A percentile compares a stretch with the other conserved stretches of the same genome.
Evolutionary conservation across 352 stramenopile species (phyloP).

Genomic region (Globisporangium cystogenes): DNA sequence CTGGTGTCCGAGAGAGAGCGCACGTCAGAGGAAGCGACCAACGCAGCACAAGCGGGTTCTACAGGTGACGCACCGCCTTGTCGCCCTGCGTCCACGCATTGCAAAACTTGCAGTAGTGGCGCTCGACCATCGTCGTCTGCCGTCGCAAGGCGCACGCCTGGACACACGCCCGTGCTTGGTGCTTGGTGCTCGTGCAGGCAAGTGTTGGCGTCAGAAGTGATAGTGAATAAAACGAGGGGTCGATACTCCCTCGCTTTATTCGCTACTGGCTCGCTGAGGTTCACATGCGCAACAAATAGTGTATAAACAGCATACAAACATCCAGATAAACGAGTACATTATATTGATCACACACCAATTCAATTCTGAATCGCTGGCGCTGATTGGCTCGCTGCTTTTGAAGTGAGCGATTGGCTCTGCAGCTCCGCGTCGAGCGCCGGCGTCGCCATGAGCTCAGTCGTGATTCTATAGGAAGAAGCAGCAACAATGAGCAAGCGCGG

Average conservation of each 20-base stretch:
- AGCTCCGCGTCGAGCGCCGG: slow-evolving; percentile 1
- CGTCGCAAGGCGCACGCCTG: background rate
- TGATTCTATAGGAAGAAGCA: slow-evolving; percentile 81
- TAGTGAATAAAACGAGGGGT: background rate
- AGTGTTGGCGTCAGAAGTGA: no score
- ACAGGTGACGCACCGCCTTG: slow-evolving; percentile 47
- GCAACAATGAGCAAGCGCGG: slow-evolving; percentile 79
- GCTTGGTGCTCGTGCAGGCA: no score
- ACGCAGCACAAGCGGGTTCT: no score
- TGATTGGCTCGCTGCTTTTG: slow-evolving; percentile 1
- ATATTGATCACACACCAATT: background rate
- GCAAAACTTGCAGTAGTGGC: slow-evolving; percentile 86
- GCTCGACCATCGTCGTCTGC: slow-evolving; percentile 42
- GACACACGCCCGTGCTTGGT: no score
- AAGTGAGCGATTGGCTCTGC: slow-evolving; percentile 19
- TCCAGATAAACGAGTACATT: no score
- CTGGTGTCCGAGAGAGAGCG: slow-evolving; percentile 17
- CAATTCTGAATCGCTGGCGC: background rate
- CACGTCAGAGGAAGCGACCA: no score
- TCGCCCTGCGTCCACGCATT: slow-evolving; percentile 86
- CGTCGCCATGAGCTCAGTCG: slow-evolving; percentile 32
- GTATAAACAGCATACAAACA: background rate
- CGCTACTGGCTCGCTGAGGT: no score
- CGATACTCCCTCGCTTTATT: no score
- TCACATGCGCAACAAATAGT: background rate